phyloP scores from a whole-genome alignment of 2,329 filamentous ascomycete species.

The Botryotinia globosa region DNA sequence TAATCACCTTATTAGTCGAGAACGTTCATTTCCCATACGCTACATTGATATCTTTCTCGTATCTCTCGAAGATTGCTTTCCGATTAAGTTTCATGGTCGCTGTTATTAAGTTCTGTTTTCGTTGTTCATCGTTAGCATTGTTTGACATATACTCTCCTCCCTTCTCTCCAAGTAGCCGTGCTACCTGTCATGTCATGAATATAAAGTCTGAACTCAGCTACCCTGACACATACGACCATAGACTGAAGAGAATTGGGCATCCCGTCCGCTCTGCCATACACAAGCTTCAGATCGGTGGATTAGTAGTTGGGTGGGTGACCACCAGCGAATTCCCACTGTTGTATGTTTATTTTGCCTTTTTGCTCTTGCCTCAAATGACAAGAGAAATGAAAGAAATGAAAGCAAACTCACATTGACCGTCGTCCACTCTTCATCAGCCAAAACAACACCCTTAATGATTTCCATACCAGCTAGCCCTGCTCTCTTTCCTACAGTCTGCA shows the following conservation, averaged over 20 bases:
- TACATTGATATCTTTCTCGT: constrained; percentile 6
- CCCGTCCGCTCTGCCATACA: constrained; percentile 9
- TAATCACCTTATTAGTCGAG: neutral
- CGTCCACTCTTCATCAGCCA: constrained; percentile 39
- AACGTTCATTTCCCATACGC: neutral
- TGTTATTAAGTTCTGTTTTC: constrained; percentile 11
- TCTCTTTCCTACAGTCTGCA: constrained; percentile 13
- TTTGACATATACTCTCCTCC: neutral
- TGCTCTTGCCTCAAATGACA: too few relatives aligned
- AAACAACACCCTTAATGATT: constrained; percentile 15
- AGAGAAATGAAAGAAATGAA: too few relatives aligned
- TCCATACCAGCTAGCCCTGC: constrained; percentile 16
- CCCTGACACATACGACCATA: neutral
- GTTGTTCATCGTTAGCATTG: neutral
- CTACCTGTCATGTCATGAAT: neutral
- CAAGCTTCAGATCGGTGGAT: constrained; percentile 9
- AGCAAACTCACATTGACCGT: constrained; percentile 36
- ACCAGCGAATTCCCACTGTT: neutral
- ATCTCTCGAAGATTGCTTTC: constrained; percentile 16
- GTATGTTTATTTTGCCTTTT: neutral
- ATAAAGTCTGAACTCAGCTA: rapidly evolving
- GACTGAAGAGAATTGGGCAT: constrained; percentile 9
- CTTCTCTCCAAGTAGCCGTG: neutral
- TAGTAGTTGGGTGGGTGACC: constrained; percentile 9
- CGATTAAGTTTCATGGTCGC: constrained; percentile 17